Conservation (phyloP, 495 filamentous ascomycete genomes). For the Tuber calosporum region DNA sequence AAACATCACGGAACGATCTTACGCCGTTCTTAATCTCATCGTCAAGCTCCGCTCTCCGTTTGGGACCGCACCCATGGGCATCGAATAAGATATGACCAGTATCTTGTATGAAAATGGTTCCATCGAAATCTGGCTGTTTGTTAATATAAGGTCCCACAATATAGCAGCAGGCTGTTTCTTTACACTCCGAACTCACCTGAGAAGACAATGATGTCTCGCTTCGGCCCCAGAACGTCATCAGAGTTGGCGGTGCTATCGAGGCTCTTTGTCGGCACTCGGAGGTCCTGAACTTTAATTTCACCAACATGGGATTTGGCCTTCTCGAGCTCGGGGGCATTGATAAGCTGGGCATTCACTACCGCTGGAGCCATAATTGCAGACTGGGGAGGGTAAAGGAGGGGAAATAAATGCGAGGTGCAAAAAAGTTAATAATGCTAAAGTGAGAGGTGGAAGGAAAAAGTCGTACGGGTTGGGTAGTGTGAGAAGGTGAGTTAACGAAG, state of each 20-base stretch:
- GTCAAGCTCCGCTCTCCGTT: constrained; percentile 54
- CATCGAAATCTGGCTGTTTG: constrained; percentile 57
- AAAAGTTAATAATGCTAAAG: neutral
- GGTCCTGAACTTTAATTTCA: constrained; percentile 39
- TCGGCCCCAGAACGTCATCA: constrained; percentile 28
- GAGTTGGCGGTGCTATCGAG: constrained; percentile 31
- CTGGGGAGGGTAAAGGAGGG: constrained; percentile 13
- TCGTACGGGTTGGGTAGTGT: neutral
- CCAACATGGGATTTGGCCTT: constrained; percentile 28
- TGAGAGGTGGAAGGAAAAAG: neutral
- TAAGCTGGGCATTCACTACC: constrained; percentile 29
- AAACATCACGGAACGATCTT: constrained; percentile 65
- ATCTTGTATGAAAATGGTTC: constrained; percentile 74
- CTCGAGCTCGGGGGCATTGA: constrained; percentile 30
- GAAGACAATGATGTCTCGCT: constrained; percentile 42
- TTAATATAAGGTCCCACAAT: constrained; percentile 10
- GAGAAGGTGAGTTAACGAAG: neutral
- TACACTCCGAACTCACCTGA: constrained; percentile 24
- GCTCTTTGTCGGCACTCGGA: constrained; percentile 34
- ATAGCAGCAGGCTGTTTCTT: neutral
- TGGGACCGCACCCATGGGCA: constrained; percentile 56
- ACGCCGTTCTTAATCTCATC: constrained; percentile 61
- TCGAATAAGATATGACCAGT: constrained; percentile 70
- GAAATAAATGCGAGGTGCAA: neutral
- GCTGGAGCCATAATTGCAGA: constrained; percentile 36